A percentile compares a stretch with the other conserved stretches of the same genome.
These are phyloP conservation scores for Stellera chamaejasme DNA, from an alignment of 345 rosid species.

Conservation along the genomic window DNA sequence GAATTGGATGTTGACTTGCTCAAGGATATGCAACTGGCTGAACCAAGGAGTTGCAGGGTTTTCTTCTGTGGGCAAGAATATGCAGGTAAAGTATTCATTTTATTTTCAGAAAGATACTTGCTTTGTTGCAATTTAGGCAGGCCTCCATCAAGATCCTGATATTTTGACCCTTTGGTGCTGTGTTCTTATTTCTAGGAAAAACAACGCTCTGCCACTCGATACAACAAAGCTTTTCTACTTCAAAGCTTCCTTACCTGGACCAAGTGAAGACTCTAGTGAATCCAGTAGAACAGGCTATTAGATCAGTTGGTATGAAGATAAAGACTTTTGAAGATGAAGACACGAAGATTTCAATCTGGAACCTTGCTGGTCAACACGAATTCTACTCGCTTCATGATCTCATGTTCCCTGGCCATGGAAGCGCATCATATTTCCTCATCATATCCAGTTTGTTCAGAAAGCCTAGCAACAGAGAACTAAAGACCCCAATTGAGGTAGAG, in stretches of 20 bases:
- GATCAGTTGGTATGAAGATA: constrained; percentile 74
- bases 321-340: constrained; percentile 75
- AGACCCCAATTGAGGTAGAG: constrained; percentile 66
- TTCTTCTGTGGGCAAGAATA: constrained; percentile 95
- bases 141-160: neutral
- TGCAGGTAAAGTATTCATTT: constrained; percentile 42
- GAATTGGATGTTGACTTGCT: constrained; percentile 56
- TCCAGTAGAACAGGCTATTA: constrained; percentile 86
- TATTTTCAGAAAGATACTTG: neutral
- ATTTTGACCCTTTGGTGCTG: neutral
- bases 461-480: constrained; percentile 75
- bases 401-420: constrained; percentile 88
- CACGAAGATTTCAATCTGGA: constrained; percentile 85
- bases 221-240: constrained; percentile 55
- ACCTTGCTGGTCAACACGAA: constrained; percentile 88
- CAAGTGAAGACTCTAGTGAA: constrained; percentile 71
- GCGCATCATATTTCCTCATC: constrained; percentile 73
- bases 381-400: constrained; percentile 81
- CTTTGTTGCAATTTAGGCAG: neutral
- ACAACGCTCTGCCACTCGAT: constrained; percentile 69
- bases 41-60: constrained; percentile 74
- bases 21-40: constrained; percentile 80
- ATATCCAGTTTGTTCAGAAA: constrained; percentile 71
- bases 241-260: constrained; percentile 66
- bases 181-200: constrained; percentile 46